A percentile compares a stretch with the other conserved stretches of the same genome.
These are phyloP conservation scores for Cantharellus anzutake DNA, from an alignment of 768 basidiomycete genomes.

Conservation along the genomic window DNA sequence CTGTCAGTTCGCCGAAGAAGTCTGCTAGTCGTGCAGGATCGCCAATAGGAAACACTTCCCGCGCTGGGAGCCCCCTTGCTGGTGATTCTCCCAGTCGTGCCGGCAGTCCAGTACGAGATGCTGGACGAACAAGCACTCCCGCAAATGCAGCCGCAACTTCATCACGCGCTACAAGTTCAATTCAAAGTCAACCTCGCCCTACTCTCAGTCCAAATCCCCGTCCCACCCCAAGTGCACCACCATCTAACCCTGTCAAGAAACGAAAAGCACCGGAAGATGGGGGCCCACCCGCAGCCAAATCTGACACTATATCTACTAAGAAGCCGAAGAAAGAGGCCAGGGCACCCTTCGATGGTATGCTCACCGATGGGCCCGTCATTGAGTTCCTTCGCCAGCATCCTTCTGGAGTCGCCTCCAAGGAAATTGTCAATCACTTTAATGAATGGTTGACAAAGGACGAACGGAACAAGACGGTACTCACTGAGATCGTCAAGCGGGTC, in stretches of 20 bases:
- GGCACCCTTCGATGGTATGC: conserved; percentile 2
- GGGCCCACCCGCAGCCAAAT: background rate
- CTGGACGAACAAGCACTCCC: conserved; percentile 10
- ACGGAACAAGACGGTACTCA: conserved; percentile 16
- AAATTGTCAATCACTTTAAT: background rate
- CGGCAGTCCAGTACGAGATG: conserved; percentile 15
- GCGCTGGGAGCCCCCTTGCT: conserved; percentile 39
- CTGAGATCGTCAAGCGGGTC: conserved; percentile 28
- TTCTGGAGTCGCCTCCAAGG: background rate
- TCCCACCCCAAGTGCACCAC: background rate
- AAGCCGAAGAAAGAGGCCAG: conserved; percentile 19
- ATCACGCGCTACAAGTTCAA: conserved; percentile 18
- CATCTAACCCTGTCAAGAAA: conserved; percentile 2
- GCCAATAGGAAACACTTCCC: conserved; percentile 19
- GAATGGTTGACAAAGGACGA: background rate
- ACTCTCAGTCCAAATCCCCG: conserved; percentile 6
- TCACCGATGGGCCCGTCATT: background rate
- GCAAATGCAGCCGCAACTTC: conserved; percentile 26
- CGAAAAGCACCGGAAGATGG: background rate
- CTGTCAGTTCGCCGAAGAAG: conserved; percentile 40
- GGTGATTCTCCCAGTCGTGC: conserved; percentile 17
- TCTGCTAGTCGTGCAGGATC: conserved; percentile 3
- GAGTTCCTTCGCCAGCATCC: background rate
- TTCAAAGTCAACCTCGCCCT: conserved; percentile 32
- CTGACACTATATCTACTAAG: conserved; percentile 15